These are phyloP conservation scores for Akanthomyces lecanii DNA, from an alignment of 2,329 filamentous ascomycete genomes.

Conservation along the genomic window DNA sequence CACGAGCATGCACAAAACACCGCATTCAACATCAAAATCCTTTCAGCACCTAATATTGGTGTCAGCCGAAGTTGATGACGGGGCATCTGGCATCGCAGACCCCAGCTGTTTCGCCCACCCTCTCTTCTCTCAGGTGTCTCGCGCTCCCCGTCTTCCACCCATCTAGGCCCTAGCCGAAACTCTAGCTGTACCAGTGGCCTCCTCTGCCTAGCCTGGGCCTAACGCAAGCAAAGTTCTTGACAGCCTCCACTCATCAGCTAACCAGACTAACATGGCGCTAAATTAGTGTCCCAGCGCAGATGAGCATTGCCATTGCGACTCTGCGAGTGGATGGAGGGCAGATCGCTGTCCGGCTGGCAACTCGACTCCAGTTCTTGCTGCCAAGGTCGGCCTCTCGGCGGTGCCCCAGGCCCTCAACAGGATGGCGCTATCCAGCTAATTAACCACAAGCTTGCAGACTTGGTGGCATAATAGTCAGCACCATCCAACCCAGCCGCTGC, in stretches of 20 bases:
- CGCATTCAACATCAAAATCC: neutral
- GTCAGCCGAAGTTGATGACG: no score
- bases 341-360: neutral
- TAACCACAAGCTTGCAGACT: neutral
- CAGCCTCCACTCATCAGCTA: neutral
- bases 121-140: neutral
- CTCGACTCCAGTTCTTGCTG: neutral
- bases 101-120: neutral
- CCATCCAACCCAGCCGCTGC: neutral
- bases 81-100: neutral
- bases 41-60: neutral
- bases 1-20: no score
- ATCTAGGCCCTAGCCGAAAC: neutral
- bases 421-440: neutral
- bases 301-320: neutral
- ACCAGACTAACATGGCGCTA: neutral
- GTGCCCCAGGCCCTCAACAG: neutral
- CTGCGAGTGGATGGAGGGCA: neutral
- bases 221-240: neutral
- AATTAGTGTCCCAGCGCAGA: neutral
- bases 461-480: slow-evolving; percentile 5
- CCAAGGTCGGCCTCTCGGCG: neutral
- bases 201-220: neutral
- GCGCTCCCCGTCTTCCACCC: neutral
- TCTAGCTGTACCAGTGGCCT: no score